Base-by-base conservation (phyloP, 129 eudicot species). In the Ambrosia trifida region DNA sequence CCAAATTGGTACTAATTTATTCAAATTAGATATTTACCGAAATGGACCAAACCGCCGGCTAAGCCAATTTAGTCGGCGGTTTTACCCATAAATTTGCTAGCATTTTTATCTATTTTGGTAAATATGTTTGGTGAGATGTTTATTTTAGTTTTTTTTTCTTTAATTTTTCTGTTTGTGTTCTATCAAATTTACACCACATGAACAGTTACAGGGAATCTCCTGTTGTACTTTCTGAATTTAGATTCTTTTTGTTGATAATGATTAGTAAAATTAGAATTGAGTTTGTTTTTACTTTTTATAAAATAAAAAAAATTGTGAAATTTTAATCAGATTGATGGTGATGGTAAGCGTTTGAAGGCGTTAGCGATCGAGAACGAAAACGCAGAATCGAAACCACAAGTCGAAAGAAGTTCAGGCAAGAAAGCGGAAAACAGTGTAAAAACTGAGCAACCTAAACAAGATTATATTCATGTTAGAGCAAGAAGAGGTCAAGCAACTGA, bases 401-500 rank as follows among this genome's bases (percentile, higher is more conserved):
- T 67, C 11, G 98, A 86, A 75, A 82, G 64, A 54, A 89, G 78
- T 73, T 83, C 92, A 44, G 88, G 85, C n/a, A 86, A 87, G 78
- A 75, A 73, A 66, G 61, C 74, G n/a, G 95, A 87, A 60, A 70
- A 73, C 69, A 64, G 74, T 66, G 45, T 72, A 69, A 89, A 87
- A 71, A 83, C 84, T 38, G 96, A 94, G 17, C 91, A 88, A 14
- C 79, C 95, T 16, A 94, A 94, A 74, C 96, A 86, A 77, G 98
- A 94, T 79, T 94, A 87, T 72, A 94, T 94, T 49, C 98, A 94
- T 41, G 98, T 94, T 56, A 87, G 98, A 76, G 98, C 98, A 31
- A 80, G 98, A 75, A 80, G 98, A 70, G 98, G 98, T 63, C 98
- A 94, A 90, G 98, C 98, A 44, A 94, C 98, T 12, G 98, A 93